phyloP scores from a whole-genome alignment of 2,329 filamentous ascomycete genomes.

The Fusarium torreyae region DNA sequence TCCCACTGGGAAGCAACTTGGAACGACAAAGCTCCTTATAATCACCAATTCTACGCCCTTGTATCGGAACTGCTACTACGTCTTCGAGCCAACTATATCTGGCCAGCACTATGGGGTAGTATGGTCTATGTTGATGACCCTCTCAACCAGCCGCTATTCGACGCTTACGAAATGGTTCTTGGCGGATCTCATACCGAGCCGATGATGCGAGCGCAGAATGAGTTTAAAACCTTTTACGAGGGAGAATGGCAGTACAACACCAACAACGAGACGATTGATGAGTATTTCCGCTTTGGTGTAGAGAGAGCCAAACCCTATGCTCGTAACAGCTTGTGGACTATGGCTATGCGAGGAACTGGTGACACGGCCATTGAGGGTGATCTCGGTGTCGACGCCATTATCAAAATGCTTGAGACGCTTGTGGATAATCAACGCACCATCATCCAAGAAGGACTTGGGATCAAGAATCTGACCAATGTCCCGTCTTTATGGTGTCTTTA shows the following conservation, averaged over 20 bases:
- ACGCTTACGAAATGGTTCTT: conserved; percentile 82
- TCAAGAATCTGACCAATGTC: conserved; percentile 25
- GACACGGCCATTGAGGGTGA: conserved; percentile 74
- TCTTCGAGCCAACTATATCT: conserved; percentile 80
- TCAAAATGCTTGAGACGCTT: conserved; percentile 52
- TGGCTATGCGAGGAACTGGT: conserved; percentile 79
- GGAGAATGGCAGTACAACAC: conserved; percentile 79
- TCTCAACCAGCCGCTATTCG: conserved; percentile 76
- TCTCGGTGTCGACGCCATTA: conserved; percentile 59
- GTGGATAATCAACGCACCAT: conserved; percentile 57
- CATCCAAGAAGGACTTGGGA: conserved; percentile 32
- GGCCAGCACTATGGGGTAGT: conserved; percentile 79
- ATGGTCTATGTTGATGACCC: conserved; percentile 82
- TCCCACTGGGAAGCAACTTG: conserved; percentile 58
- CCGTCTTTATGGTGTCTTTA: conserved; percentile 75
- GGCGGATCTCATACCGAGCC: conserved; percentile 82
- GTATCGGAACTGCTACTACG: conserved; percentile 81
- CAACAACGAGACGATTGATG: conserved; percentile 77
- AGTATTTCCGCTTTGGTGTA: conserved; percentile 78
- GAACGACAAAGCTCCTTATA: conserved; percentile 70
- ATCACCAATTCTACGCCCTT: conserved; percentile 74
- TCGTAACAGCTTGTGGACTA: conserved; percentile 75
- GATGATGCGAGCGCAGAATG: conserved; percentile 74
- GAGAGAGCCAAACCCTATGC: conserved; percentile 76
- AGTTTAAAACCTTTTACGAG: conserved; percentile 67